phyloP scores from a whole-genome alignment of 2,329 filamentous ascomycete genomes.

The Cordyceps javanica region DNA sequence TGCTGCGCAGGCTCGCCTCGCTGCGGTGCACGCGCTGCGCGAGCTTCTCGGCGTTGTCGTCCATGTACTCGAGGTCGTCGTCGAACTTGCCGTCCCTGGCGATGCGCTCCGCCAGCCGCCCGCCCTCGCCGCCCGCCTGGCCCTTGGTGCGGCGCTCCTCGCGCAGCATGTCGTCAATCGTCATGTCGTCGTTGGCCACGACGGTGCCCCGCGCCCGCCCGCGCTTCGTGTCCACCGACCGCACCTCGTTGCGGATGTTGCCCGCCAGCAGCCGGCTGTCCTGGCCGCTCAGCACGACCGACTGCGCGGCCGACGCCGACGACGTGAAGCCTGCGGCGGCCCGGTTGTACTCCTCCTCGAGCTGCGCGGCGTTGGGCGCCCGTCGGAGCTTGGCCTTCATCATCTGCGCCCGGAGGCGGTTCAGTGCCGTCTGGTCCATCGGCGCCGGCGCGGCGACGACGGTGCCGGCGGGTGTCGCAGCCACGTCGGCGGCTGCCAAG shows the following conservation, averaged over 20 bases:
- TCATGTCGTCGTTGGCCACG: slow-evolving; percentile 92
- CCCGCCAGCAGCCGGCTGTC: slow-evolving; percentile 86
- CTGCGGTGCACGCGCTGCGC: slow-evolving; percentile 83
- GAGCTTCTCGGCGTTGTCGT: slow-evolving; percentile 89
- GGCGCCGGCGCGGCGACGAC: slow-evolving; percentile 23
- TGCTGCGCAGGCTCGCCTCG: slow-evolving; percentile 79
- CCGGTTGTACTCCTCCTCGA: slow-evolving; percentile 79
- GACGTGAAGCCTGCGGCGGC: slow-evolving; percentile 58
- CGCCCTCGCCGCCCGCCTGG: slow-evolving; percentile 71
- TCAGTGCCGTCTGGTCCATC: slow-evolving; percentile 74
- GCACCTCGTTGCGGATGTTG: slow-evolving; percentile 62
- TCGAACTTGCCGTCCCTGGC: slow-evolving; percentile 88
- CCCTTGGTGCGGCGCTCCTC: slow-evolving; percentile 84
- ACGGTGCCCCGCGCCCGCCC: slow-evolving; percentile 80
- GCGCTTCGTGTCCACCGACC: slow-evolving; percentile 68
- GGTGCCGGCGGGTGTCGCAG: slow-evolving; percentile 3
- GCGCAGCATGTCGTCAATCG: slow-evolving; percentile 91
- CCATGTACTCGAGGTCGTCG: slow-evolving; percentile 92
- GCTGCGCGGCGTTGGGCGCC: slow-evolving; percentile 64
- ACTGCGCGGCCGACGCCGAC: slow-evolving; percentile 52
- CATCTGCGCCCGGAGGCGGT: slow-evolving; percentile 85
- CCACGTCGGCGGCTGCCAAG: slow-evolving; percentile 20
- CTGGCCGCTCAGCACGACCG: slow-evolving; percentile 76
- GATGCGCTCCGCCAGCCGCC: slow-evolving; percentile 83
- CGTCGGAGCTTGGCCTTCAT: slow-evolving; percentile 90